Conservation (phyloP, 140 eudicot species). For the Erigeron philadelphicus region DNA sequence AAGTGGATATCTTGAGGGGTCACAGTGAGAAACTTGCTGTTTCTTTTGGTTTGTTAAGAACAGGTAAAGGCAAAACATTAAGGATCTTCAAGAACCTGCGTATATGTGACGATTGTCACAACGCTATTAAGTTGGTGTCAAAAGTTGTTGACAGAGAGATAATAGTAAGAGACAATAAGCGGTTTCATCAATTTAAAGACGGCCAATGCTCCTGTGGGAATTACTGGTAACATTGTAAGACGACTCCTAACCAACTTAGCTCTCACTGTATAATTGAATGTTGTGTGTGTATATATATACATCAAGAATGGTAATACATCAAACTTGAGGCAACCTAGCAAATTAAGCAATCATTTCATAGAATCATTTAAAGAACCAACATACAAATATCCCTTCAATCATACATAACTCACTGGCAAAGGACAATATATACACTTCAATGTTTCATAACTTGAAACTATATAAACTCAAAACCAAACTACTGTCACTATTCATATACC, state of each 20-base stretch:
- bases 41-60: slow-evolving; percentile 33
- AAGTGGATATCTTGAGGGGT: slow-evolving; percentile 38
- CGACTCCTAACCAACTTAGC: slow-evolving; percentile 9
- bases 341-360: slow-evolving; percentile 10
- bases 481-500: slow-evolving; percentile 24
- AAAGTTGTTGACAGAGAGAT: slow-evolving; percentile 42
- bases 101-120: slow-evolving; percentile 47
- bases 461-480: slow-evolving; percentile 31
- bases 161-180: slow-evolving; percentile 38
- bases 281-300: not conserved
- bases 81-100: slow-evolving; percentile 45
- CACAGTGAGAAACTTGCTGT: slow-evolving; percentile 55
- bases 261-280: not conserved
- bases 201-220: slow-evolving; percentile 48
- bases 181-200: slow-evolving; percentile 45
- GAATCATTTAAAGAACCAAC: slow-evolving; percentile 21
- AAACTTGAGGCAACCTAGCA: slow-evolving; percentile 2
- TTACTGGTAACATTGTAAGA: slow-evolving; percentile 36
- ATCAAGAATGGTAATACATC: not conserved
- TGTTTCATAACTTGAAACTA: slow-evolving; percentile 9
- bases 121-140: slow-evolving; percentile 42
- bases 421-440: slow-evolving; percentile 28
- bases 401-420: slow-evolving; percentile 11
- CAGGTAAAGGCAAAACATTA: slow-evolving; percentile 28
- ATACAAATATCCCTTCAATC: slow-evolving; percentile 2